phyloP scores from a whole-genome alignment of 768 basidiomycete genomes.

The Leccinum longicurvipes region DNA sequence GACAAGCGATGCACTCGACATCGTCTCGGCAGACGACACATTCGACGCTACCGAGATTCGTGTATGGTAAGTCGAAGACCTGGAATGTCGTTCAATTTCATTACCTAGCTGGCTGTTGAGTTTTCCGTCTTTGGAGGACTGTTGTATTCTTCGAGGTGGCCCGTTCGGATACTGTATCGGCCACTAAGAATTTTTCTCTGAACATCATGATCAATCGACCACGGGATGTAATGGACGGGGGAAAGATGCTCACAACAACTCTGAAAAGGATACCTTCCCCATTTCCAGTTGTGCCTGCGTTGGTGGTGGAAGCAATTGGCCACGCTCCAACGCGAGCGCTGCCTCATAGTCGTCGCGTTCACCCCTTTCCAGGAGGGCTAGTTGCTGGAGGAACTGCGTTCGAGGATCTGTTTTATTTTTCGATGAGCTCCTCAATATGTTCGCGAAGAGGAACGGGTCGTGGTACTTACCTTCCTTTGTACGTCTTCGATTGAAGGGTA shows the following conservation, averaged over 20 bases:
- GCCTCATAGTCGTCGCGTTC: constrained; percentile 16
- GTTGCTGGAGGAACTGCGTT: background rate
- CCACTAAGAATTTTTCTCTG: constrained; percentile 14
- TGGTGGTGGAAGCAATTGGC: constrained; percentile 17
- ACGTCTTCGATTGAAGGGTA: background rate
- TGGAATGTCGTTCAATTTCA: background rate
- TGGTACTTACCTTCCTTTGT: constrained; percentile 6
- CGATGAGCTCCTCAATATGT: background rate
- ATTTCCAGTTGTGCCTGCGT: constrained; percentile 23
- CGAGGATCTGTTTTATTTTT: constrained; percentile 4
- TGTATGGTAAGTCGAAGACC: background rate
- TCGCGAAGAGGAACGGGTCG: background rate
- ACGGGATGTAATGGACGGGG: too few relatives aligned
- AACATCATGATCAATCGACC: background rate
- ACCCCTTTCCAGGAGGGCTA: constrained; percentile 13
- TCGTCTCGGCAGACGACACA: constrained; percentile 44
- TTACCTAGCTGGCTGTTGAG: background rate
- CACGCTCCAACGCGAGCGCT: constrained; percentile 35
- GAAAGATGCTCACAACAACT: constrained; percentile 10
- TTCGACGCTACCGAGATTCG: constrained; percentile 14
- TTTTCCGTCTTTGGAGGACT: background rate
- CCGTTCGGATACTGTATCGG: background rate
- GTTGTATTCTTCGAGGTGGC: background rate
- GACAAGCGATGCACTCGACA: constrained; percentile 15
- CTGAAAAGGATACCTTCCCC: constrained; percentile 6